These are phyloP conservation scores for Colletotrichum nymphaeae DNA, from an alignment of 2,329 filamentous ascomycete genomes.

Conservation along the genomic window DNA sequence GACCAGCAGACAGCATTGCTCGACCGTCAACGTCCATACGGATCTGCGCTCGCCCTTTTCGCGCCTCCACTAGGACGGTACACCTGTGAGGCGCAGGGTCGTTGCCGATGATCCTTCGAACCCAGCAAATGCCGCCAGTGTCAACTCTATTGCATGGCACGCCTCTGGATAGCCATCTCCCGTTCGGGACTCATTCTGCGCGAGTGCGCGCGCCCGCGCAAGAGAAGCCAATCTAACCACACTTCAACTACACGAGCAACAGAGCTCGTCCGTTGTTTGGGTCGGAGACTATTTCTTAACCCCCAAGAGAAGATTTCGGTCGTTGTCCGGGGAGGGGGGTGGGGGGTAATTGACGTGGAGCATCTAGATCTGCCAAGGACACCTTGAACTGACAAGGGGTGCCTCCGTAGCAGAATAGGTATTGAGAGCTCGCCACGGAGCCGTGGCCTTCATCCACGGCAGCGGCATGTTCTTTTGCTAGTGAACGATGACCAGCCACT, in stretches of 20 bases:
- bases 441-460: too few relatives aligned
- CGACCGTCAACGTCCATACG: background rate
- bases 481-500: background rate
- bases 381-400: background rate
- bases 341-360: background rate
- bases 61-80: background rate
- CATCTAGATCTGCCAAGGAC: background rate
- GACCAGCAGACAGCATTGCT: background rate
- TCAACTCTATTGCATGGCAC: background rate
- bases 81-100: background rate
- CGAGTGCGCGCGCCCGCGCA: background rate
- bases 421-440: background rate
- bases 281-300: background rate
- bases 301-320: background rate
- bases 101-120: constrained; percentile 5
- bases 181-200: background rate
- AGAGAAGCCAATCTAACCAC: background rate
- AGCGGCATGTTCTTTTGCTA: too few relatives aligned
- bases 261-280: background rate
- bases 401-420: background rate
- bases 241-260: background rate
- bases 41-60: background rate
- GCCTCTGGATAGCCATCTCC: background rate
- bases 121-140: background rate
- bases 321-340: background rate